Conservation (phyloP, 2,329 filamentous ascomycete genomes). For the Arthrobotrys iridis region DNA sequence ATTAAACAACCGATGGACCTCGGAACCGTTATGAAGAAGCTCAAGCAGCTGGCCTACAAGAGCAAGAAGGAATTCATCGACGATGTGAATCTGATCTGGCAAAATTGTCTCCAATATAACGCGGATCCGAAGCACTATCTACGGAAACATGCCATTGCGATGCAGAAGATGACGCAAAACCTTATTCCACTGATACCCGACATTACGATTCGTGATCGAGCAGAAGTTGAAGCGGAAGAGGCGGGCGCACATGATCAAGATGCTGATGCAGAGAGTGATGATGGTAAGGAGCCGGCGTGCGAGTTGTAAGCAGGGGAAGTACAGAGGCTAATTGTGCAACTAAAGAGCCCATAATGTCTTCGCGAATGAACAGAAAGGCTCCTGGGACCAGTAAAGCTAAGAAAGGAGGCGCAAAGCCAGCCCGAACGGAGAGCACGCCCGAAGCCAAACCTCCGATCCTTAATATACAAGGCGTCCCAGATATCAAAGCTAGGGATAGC, state of each 20-base stretch:
- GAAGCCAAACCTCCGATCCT: conserved; percentile 75
- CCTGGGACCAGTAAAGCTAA: conserved; percentile 81
- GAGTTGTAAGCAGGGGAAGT: neutral
- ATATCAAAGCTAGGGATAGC: conserved; percentile 64
- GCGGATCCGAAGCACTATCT: conserved; percentile 86
- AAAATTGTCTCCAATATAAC: conserved; percentile 96
- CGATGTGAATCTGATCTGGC: conserved; percentile 94
- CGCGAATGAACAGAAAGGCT: conserved; percentile 82
- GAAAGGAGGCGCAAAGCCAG: conserved; percentile 74
- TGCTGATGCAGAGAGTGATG: conserved; percentile 59
- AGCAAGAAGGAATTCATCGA: conserved; percentile 94
- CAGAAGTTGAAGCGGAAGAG: conserved; percentile 89
- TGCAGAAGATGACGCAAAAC: conserved; percentile 98
- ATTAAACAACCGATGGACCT: conserved; percentile 99
- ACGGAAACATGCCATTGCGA: conserved; percentile 90
- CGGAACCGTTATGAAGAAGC: conserved; percentile 97
- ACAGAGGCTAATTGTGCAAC: conserved; percentile 47
- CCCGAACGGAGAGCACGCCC: conserved; percentile 81
- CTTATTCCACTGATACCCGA: conserved; percentile 94
- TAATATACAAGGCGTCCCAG: conserved; percentile 64
- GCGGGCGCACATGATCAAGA: conserved; percentile 57
- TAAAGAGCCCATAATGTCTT: conserved; percentile 93
- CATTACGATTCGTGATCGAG: conserved; percentile 85
- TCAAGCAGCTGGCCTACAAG: conserved; percentile 81
- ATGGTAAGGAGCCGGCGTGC: conserved; percentile 54